Conservation (phyloP, 768 basidiomycete species). For the Crepidotus variabilis region DNA sequence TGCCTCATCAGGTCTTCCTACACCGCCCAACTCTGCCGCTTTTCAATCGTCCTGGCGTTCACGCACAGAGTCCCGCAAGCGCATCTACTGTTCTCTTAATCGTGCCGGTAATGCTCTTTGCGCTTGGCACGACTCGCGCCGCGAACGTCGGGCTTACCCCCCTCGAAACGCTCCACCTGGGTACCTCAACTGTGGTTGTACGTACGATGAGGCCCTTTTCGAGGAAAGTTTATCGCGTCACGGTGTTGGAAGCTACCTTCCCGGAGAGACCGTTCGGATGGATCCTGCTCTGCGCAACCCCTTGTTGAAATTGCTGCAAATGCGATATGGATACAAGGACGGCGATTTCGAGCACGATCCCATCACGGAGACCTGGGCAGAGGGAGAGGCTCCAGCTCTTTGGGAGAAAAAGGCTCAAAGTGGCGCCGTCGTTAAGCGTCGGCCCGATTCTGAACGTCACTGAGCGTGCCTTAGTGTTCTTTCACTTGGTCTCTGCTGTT, state of each 20-base stretch:
- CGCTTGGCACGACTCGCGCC: slow-evolving; percentile 86
- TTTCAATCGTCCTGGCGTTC: slow-evolving; percentile 66
- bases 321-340: slow-evolving; percentile 75
- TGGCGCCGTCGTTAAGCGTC: slow-evolving; percentile 30
- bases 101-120: slow-evolving; percentile 86
- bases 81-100: slow-evolving; percentile 76
- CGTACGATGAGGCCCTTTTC: slow-evolving; percentile 80
- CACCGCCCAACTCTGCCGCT: slow-evolving; percentile 36
- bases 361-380: slow-evolving; percentile 59
- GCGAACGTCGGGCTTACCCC: slow-evolving; percentile 73
- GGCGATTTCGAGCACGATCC: slow-evolving; percentile 82
- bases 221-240: slow-evolving; percentile 81
- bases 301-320: slow-evolving; percentile 64
- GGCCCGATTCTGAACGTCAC: slow-evolving; percentile 25
- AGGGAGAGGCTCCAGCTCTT: slow-evolving; percentile 54
- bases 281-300: slow-evolving; percentile 84
- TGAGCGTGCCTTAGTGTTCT: slow-evolving; percentile 6
- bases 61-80: slow-evolving; percentile 70
- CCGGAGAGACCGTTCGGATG: slow-evolving; percentile 85
- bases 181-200: slow-evolving; percentile 83
- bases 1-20: slow-evolving; percentile 17
- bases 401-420: slow-evolving; percentile 62
- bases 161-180: slow-evolving; percentile 79
- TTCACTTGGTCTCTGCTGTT: not conserved
- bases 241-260: slow-evolving; percentile 76